These are phyloP conservation scores for Neocallimastix lanati DNA, from an alignment of 192 early-diverging fungal species.

Conservation along the genomic window DNA sequence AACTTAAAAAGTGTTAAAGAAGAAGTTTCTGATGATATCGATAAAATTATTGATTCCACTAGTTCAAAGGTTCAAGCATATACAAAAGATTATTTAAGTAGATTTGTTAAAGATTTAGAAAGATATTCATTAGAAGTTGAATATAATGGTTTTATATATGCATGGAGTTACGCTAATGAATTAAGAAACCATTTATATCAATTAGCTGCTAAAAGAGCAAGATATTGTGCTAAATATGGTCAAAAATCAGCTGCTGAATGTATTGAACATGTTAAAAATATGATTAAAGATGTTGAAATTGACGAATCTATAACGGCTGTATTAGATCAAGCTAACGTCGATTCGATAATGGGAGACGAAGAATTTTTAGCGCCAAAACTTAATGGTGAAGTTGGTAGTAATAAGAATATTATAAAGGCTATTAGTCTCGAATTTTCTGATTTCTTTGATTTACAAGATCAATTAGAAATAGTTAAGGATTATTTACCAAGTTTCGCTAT, in stretches of 20 bases:
- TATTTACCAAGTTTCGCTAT: conserved; percentile 25
- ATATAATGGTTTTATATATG: conserved; percentile 61
- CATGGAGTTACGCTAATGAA: conserved; percentile 74
- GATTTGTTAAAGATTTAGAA: conserved; percentile 50
- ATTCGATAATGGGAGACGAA: background rate
- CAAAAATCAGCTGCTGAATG: conserved; percentile 10
- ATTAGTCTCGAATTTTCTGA: conserved; percentile 17
- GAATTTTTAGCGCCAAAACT: conserved; percentile 1
- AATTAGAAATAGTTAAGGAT: conserved; percentile 24
- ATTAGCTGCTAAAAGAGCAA: conserved; percentile 14
- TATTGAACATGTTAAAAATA: conserved; percentile 14
- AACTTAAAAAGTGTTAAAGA: conserved; percentile 54
- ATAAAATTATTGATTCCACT: conserved; percentile 20
- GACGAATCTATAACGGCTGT: background rate
- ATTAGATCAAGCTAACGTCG: background rate
- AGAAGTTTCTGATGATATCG: conserved; percentile 35
- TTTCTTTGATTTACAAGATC: conserved; percentile 29
- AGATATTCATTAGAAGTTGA: conserved; percentile 42
- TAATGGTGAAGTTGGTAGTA: background rate
- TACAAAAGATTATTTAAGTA: conserved; percentile 10
- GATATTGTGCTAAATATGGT: conserved; percentile 19
- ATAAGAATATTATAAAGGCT: conserved; percentile 7
- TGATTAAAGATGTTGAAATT: conserved; percentile 5
- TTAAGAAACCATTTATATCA: conserved; percentile 29
- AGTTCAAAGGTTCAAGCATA: conserved; percentile 7